Percentiles rank a stretch among this genome's conserved stretches.
phyloP scores from a whole-genome alignment of 2,329 filamentous ascomycete genomes.

The Trichoderma koningii region DNA sequence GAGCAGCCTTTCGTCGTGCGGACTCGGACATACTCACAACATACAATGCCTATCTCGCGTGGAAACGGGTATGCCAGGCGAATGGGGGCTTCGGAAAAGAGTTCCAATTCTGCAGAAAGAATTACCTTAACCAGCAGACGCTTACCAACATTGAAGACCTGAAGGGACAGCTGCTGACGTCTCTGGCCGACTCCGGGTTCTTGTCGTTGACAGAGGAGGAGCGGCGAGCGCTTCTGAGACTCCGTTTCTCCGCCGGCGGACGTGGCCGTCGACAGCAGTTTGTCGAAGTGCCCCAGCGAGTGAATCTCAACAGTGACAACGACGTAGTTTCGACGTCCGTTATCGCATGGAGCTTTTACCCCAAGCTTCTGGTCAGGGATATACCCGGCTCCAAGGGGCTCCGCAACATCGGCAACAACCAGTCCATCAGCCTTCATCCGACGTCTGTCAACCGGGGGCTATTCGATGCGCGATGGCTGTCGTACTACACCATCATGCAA shows the following conservation, averaged over 20 bases:
- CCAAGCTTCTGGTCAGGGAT: slow-evolving; percentile 83
- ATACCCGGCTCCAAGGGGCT: slow-evolving; percentile 70
- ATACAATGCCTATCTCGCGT: slow-evolving; percentile 89
- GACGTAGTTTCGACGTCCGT: slow-evolving; percentile 79
- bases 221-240: slow-evolving; percentile 65
- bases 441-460: slow-evolving; percentile 82
- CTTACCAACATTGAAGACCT: slow-evolving; percentile 92
- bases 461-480: slow-evolving; percentile 74
- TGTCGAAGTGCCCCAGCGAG: slow-evolving; percentile 76
- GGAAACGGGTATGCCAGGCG: slow-evolving; percentile 79
- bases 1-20: slow-evolving; percentile 76
- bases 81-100: slow-evolving; percentile 67
- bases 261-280: slow-evolving; percentile 67
- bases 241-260: slow-evolving; percentile 59
- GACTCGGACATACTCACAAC: slow-evolving; percentile 91
- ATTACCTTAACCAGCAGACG: slow-evolving; percentile 87
- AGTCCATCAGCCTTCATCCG: slow-evolving; percentile 82
- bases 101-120: slow-evolving; percentile 89
- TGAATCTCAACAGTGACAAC: slow-evolving; percentile 76
- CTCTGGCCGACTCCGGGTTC: slow-evolving; percentile 83
- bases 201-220: slow-evolving; percentile 74
- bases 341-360: slow-evolving; percentile 93
- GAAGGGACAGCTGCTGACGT: slow-evolving; percentile 85
- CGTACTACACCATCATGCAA: slow-evolving; percentile 98
- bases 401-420: slow-evolving; percentile 91